Conservation (phyloP, 371 early-diverging fungal species). For the Parasitella parasitica region DNA sequence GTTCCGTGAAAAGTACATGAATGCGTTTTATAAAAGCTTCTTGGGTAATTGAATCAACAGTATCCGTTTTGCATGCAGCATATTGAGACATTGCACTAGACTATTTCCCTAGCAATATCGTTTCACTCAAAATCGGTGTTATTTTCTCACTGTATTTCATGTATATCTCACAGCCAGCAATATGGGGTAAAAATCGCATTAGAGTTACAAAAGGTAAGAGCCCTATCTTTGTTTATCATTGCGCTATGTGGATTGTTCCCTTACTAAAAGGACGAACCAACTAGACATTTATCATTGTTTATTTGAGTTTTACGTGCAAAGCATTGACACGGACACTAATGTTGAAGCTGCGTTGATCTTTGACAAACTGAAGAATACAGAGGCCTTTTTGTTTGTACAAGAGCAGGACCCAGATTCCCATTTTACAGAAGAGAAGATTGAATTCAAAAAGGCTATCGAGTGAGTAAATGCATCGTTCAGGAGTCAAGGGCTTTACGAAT, state of each 20-base stretch:
- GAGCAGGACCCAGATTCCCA: neutral
- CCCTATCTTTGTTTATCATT: neutral
- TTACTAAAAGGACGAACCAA: neutral
- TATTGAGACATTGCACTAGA: neutral
- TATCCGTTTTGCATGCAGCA: no score
- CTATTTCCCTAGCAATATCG: constrained; percentile 2
- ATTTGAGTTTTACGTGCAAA: constrained; percentile 19
- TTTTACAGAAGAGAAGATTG: neutral
- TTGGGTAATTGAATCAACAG: neutral
- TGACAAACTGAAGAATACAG: constrained; percentile 7
- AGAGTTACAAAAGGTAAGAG: constrained; percentile 19
- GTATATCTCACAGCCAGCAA: constrained; percentile 19
- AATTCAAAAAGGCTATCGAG: constrained; percentile 15
- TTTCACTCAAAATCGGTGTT: neutral
- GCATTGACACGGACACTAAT: constrained; percentile 4
- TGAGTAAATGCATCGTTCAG: neutral
- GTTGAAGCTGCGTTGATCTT: constrained; percentile 20
- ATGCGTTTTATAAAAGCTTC: constrained; percentile 9
- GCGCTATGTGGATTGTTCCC: neutral
- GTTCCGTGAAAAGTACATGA: constrained; percentile 10
- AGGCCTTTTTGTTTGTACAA: constrained; percentile 19
- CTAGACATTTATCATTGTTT: constrained; percentile 5
- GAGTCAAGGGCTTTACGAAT: no score
- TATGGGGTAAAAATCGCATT: constrained; percentile 24
- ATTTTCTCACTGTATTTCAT: constrained; percentile 22